Evolutionary conservation across 352 stramenopile genomes (phyloP), one percentile per base, ranked within the genome.

Genomic region (Plasmopara viticola): DNA sequence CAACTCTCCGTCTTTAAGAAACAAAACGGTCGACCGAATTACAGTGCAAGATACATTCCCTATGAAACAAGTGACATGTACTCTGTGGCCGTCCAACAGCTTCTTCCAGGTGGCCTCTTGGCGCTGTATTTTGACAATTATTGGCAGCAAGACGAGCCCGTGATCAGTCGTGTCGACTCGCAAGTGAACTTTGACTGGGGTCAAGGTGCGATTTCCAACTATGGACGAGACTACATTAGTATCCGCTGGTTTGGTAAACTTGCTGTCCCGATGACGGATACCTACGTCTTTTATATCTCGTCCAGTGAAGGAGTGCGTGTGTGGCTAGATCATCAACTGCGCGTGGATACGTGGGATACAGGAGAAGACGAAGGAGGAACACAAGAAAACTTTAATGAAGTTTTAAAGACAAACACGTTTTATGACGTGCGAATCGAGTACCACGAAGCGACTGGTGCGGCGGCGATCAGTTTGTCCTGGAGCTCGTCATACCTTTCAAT

Each of bases 381-480:
- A 4, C 63, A 59, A 9, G 71, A 73, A 18, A 90, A 87, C 48
- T 90, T 88, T 37, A 74, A 66, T n/a, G 68, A 94, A 1, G 37
- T 62, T 29, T 58, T 98, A 14, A 60, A 57, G 0, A 48, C 71
- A 2, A 84, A 72, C 6, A 78, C 62, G 1, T 98, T 83, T 66
- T 95, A 98, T 62, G 94, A 99, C 60, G 33, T 99, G 13, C 87
- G 87, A 35, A 67, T 98, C 43, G 95, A 98, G 62, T 99, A 97
- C 58, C 90, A 90, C 37, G 95, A 98, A 73, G 73, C 95, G 14
- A 97, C 81, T 2, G 95, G 94, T 9, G 69, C 70, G 9, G 95
- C 96, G 0, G 78, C 78, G 7, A 72, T 98, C 20, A 61, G 68
- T 18, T 72, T 98, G 13, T 62, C 87, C 10, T 98, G 94, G 92